phyloP scores from a whole-genome alignment of 345 rosid genomes.

The Salix viminalis region DNA sequence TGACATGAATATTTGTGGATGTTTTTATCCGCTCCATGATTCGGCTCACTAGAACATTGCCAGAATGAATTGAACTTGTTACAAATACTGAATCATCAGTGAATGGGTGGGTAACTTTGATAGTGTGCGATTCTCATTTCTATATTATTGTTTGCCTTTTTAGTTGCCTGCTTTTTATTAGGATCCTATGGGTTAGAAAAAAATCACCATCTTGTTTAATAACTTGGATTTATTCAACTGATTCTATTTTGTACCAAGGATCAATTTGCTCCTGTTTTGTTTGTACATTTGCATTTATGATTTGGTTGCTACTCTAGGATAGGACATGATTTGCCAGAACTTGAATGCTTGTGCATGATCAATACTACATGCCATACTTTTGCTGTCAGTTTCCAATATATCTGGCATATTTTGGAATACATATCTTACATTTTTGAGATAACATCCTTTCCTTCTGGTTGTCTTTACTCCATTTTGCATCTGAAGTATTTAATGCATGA shows the following conservation, averaged over 20 bases:
- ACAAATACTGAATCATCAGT: not conserved
- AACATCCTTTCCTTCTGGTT: not conserved
- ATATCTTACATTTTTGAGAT: not conserved
- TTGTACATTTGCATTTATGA: not conserved
- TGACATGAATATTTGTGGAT: not conserved
- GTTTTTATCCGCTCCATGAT: not conserved
- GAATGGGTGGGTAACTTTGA: not conserved
- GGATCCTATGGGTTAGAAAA: not conserved
- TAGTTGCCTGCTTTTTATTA: not conserved
- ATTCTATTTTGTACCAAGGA: not conserved
- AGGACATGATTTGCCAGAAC: not conserved
- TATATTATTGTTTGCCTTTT: not conserved
- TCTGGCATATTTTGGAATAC: not conserved
- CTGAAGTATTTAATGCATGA: constrained; percentile 4
- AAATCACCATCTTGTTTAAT: not conserved
- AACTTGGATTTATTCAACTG: not conserved
- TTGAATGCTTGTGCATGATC: not conserved
- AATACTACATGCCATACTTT: not conserved
- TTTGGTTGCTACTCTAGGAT: not conserved
- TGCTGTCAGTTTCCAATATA: not conserved
- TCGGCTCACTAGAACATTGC: not conserved
- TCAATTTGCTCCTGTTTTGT: not conserved
- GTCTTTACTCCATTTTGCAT: not conserved
- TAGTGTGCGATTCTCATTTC: not conserved
- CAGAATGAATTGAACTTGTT: not conserved